Evolutionary conservation across 108 stramenopile species (phyloP).

Genomic region (Ochromonas danica): DNA sequence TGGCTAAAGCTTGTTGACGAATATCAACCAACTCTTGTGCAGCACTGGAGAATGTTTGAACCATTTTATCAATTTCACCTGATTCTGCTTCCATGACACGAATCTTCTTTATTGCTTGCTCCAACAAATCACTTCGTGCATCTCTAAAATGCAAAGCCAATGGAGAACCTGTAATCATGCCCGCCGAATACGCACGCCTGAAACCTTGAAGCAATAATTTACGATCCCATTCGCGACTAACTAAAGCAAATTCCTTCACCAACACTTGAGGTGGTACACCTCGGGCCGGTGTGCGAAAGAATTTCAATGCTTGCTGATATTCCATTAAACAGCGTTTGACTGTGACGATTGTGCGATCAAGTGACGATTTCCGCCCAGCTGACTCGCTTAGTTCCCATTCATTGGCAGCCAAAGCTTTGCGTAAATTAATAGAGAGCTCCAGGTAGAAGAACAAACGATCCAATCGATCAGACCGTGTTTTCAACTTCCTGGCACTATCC

Average conservation of each 20-base stretch:
- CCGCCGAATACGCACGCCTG: background rate
- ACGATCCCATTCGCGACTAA: constrained; percentile 21
- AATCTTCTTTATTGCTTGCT: background rate
- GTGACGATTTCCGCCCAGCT: background rate
- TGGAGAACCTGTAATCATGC: constrained; percentile 1
- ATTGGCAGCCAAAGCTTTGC: background rate
- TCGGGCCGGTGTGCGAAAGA: background rate
- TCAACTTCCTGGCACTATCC: constrained; percentile 22
- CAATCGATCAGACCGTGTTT: background rate
- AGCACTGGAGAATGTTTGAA: background rate
- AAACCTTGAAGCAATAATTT: background rate
- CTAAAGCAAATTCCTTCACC: constrained; percentile 11
- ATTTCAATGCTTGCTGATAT: constrained; percentile 5
- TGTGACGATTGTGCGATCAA: background rate
- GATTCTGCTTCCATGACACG: background rate
- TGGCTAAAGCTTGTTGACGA: background rate
- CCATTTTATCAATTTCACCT: background rate
- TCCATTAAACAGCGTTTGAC: constrained; percentile 26
- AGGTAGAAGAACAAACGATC: constrained; percentile 29
- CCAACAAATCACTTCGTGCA: background rate
- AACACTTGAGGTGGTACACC: constrained; percentile 20
- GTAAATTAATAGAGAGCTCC: constrained; percentile 11
- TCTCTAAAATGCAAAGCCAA: background rate
- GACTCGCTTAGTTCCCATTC: constrained; percentile 9
- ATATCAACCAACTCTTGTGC: background rate